Evolutionary conservation across 768 basidiomycete genomes (phyloP), one percentile per base, ranked within the genome.

Genomic region (Hericium erinaceus): DNA sequence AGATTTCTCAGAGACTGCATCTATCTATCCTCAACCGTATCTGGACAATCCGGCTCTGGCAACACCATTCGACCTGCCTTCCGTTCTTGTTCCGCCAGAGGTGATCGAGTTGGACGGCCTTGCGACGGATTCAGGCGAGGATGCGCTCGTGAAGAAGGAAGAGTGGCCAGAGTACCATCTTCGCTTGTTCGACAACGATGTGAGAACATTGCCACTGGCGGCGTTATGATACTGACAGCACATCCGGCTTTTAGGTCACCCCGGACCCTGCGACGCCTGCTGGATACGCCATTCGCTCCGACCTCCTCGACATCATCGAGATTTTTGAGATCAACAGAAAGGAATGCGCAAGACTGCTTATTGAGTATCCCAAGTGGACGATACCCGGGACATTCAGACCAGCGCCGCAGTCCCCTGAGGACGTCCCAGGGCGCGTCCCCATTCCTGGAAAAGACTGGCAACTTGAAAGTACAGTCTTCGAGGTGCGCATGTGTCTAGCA

Each of bases 291-390:
- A 78, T 97, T 5, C 87, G 88, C 24, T 79, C 85, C 11, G 76
- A 83, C 22, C 69, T 97, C 10, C 71, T 82, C 7, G 94, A 98
- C 66, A 80, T 86, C 18, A 71, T 97, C 44, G 83, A 92, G 57
- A 87, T 98, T 15, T 98, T 91, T 65, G 95, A 98, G 69, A 82
- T 97, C 52, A 98, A 99, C 69, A 83, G 97, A 56, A 97, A 95
- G 69, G 97, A 99, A 65, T 89, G 87, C 62, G 95, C 97, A 1
- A 78, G 89, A 3, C 73, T 98, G 8, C 75, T 98, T 6, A 78
- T 97, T 48, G 87, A 92, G 68, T 85, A 89, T 56, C 89, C 91
- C 1, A 87, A 85, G 65, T 97, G 93, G 89, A 81, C 85, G 56
- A 67, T 83, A 4, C 75, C 79, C 2, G 92, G 91, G 4, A 92